Conservation (phyloP, 2,329 filamentous ascomycete genomes). For the Sordariomycetes sp. region DNA sequence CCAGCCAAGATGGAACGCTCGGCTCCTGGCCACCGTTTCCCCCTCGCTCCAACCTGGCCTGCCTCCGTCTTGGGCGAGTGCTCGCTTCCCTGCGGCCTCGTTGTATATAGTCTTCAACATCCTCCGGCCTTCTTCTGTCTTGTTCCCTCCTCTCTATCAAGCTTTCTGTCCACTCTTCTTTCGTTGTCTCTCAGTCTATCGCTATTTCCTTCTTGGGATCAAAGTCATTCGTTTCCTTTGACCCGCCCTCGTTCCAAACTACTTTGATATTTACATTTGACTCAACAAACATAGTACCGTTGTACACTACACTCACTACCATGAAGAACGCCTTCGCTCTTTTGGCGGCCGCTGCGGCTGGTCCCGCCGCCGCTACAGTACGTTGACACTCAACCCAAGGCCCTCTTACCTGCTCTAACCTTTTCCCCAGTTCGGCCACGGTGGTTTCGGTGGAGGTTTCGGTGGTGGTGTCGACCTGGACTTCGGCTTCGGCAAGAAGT, state of each 20-base stretch:
- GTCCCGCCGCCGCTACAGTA: conserved; percentile 40
- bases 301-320: conserved; percentile 11
- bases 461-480: conserved; percentile 6
- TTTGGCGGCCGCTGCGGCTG: conserved; percentile 41
- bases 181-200: conserved; percentile 9
- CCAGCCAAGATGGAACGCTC: no score
- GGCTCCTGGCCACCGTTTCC: no score
- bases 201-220: conserved; percentile 20
- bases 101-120: conserved; percentile 5
- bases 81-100: no score
- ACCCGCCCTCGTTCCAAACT: conserved; percentile 17
- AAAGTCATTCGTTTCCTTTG: conserved; percentile 53
- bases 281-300: conserved; percentile 8
- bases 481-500: conserved; percentile 9
- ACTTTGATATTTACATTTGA: conserved; percentile 15
- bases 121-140: conserved; percentile 4
- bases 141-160: conserved; percentile 12
- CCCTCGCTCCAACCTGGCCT: no score
- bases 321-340: conserved; percentile 45
- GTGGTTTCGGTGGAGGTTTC: not conserved
- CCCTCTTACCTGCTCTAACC: no score
- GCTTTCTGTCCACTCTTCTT: conserved; percentile 14
- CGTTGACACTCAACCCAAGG: conserved; percentile 10
- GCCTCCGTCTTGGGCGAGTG: no score
- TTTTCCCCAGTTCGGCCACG: conserved; percentile 4